Conservation (phyloP, 805 yeast genomes). For the Wickerhamomyces chaumierensis region DNA sequence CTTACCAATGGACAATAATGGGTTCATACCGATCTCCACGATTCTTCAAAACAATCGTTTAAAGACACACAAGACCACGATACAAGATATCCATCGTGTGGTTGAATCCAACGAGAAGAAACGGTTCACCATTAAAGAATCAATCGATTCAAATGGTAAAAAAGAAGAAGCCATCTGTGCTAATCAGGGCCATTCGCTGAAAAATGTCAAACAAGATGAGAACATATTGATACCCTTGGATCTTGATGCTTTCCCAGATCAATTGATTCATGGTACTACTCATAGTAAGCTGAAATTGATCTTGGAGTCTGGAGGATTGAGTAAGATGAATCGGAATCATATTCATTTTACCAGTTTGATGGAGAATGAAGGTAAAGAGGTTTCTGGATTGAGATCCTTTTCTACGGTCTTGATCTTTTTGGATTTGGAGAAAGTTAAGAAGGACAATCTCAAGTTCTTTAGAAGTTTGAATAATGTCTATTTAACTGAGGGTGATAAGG, state of each 20-base stretch:
- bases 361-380: slow-evolving; percentile 32
- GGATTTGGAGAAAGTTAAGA: slow-evolving; percentile 37
- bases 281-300: slow-evolving; percentile 34
- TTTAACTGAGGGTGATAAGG: slow-evolving; percentile 46
- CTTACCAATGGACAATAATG: slow-evolving; percentile 51
- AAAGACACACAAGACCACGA: slow-evolving; percentile 41
- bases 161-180: slow-evolving; percentile 53
- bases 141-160: no score
- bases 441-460: slow-evolving; percentile 35
- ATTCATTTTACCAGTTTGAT: slow-evolving; percentile 70
- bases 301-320: slow-evolving; percentile 42
- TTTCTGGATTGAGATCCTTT: slow-evolving; percentile 65
- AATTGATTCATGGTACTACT: slow-evolving; percentile 76
- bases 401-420: slow-evolving; percentile 49
- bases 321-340: slow-evolving; percentile 68
- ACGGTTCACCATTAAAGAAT: slow-evolving; percentile 41
- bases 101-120: slow-evolving; percentile 61
- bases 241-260: slow-evolving; percentile 33
- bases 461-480: slow-evolving; percentile 68
- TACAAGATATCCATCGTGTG: slow-evolving; percentile 45
- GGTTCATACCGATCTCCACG: slow-evolving; percentile 47
- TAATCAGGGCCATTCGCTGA: slow-evolving; percentile 82
- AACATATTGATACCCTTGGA: slow-evolving; percentile 29
- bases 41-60: slow-evolving; percentile 48
- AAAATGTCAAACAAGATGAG: slow-evolving; percentile 22